These are phyloP conservation scores for Angomonas desouzai DNA, from an alignment of 208 protist species.

Conservation along the genomic window DNA sequence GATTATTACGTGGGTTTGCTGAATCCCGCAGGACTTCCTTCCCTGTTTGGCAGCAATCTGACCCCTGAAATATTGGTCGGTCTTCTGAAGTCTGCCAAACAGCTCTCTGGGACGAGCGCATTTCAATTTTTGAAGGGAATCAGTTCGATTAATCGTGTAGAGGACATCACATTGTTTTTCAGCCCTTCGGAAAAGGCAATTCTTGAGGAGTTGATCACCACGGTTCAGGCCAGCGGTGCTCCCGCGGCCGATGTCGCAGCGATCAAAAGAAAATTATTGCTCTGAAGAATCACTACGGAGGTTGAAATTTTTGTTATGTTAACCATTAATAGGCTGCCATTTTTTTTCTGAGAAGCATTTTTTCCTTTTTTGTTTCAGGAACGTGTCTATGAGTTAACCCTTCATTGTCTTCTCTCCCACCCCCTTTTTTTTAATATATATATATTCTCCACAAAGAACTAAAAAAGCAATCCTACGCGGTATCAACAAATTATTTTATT, in stretches of 20 bases:
- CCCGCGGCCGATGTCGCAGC: conserved; percentile 37
- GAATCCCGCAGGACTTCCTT: conserved; percentile 36
- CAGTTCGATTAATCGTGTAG: conserved; percentile 67
- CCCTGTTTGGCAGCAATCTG: conserved; percentile 84
- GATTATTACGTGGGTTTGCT: conserved; percentile 66
- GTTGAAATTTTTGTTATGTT: no score
- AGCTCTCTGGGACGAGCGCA: conserved; percentile 30
- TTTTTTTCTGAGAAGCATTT: no score
- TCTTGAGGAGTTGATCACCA: conserved; percentile 44
- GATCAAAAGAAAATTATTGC: conserved; percentile 43
- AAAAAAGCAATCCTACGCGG: not conserved
- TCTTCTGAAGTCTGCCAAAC: conserved; percentile 42
- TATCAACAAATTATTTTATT: conserved; percentile 1
- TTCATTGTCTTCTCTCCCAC: conserved; percentile 3
- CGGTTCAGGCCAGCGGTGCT: conserved; percentile 40
- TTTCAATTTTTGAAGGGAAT: conserved; percentile 65
- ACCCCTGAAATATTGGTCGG: conserved; percentile 74
- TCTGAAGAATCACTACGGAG: not conserved
- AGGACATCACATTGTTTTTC: conserved; percentile 82
- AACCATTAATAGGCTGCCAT: no score
- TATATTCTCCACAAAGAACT: not conserved
- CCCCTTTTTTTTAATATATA: not conserved
- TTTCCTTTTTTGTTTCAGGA: not conserved
- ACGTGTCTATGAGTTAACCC: conserved; percentile 5
- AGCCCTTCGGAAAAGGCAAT: conserved; percentile 57